These are phyloP conservation scores for Aristolochia californica DNA, from an alignment of 164 flowering plant genomes.

Conservation along the genomic window DNA sequence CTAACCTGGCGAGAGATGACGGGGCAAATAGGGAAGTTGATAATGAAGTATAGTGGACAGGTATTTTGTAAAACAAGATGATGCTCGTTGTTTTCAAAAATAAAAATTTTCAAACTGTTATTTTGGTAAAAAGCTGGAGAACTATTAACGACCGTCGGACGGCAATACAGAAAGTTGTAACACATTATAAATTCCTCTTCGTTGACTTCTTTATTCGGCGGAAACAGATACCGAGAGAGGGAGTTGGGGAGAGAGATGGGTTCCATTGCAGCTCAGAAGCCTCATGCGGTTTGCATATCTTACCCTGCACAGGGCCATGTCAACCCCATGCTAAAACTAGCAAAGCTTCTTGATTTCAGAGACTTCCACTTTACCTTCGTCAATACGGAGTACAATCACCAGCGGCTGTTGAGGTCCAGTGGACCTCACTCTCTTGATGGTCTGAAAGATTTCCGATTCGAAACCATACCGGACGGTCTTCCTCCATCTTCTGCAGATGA, in stretches of 20 bases:
- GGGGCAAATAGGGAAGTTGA: too few relatives aligned
- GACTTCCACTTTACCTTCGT: too few relatives aligned
- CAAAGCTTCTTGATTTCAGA: constrained; percentile 31
- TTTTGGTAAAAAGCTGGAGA: too few relatives aligned
- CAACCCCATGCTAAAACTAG: constrained; percentile 30
- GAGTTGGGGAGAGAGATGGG: background rate
- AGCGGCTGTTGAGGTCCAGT: constrained; percentile 27
- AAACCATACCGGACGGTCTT: constrained; percentile 42
- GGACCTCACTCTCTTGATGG: constrained; percentile 26
- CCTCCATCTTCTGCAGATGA: constrained; percentile 24
- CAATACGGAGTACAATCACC: too few relatives aligned
- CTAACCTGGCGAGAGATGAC: too few relatives aligned
- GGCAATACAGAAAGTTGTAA: too few relatives aligned
- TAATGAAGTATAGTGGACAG: too few relatives aligned
- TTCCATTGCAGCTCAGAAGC: constrained; percentile 7
- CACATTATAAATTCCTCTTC: background rate
- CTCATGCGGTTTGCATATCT: constrained; percentile 32
- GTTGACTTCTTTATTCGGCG: background rate
- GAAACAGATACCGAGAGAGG: background rate
- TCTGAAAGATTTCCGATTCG: constrained; percentile 26
- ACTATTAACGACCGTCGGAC: too few relatives aligned
- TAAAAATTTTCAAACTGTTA: too few relatives aligned
- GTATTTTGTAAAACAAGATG: too few relatives aligned
- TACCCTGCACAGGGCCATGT: constrained; percentile 41
- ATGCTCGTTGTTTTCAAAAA: too few relatives aligned